Evolutionary conservation across 352 stramenopile species (phyloP).

Genomic region (Lagenidium giganteum): DNA sequence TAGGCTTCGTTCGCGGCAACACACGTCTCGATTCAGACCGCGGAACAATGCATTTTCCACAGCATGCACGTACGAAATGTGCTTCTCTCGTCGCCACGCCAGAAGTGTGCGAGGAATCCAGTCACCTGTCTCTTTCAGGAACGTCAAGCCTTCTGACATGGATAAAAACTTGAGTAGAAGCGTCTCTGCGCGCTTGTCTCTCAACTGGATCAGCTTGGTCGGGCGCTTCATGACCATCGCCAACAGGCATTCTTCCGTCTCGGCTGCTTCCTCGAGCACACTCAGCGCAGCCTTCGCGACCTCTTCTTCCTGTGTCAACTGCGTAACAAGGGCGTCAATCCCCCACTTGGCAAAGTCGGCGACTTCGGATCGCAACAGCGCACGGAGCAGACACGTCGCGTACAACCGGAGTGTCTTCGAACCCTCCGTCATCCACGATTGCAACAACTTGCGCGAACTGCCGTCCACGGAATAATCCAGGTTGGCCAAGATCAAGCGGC

Average conservation of each 20-base stretch:
- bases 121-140: constrained; percentile 73
- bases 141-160: constrained; percentile 67
- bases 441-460: constrained; percentile 79
- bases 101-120: constrained; percentile 78
- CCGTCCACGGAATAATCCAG: constrained; percentile 86
- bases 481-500: constrained; percentile 82
- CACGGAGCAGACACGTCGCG: constrained; percentile 77
- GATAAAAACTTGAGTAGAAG: constrained; percentile 83
- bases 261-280: constrained; percentile 81
- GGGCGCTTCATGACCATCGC: constrained; percentile 84
- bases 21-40: constrained; percentile 75
- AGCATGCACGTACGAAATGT: constrained; percentile 81
- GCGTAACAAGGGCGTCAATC: constrained; percentile 79
- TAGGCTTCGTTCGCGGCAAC: constrained; percentile 48
- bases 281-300: constrained; percentile 83
- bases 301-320: constrained; percentile 81
- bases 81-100: constrained; percentile 76
- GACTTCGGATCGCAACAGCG: constrained; percentile 80
- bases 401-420: constrained; percentile 83
- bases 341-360: constrained; percentile 86
- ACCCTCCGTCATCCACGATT: constrained; percentile 85
- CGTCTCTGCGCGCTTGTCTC: constrained; percentile 75
- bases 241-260: constrained; percentile 76
- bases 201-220: constrained; percentile 69
- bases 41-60: constrained; percentile 81